Percentiles rank a stretch among this genome's conserved stretches.
Evolutionary conservation across 805 yeast genomes (phyloP).

Genomic region (Candida cerambycidarum): DNA sequence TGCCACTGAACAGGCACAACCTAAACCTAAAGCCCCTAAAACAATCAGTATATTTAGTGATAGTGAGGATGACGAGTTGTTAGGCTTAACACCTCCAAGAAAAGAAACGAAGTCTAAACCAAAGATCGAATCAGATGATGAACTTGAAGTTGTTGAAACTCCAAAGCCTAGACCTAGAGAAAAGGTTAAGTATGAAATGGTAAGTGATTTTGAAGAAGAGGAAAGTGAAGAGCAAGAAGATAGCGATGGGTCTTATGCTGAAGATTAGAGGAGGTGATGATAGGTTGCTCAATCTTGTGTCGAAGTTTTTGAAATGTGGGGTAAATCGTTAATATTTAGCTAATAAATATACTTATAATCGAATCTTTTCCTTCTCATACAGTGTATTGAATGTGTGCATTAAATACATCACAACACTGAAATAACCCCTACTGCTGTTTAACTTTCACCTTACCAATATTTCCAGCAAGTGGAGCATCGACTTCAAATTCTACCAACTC

Average conservation of each 20-base stretch:
- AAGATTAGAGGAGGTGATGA: no score
- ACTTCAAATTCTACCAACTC: no score
- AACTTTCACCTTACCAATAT: no score
- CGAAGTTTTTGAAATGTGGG: not conserved
- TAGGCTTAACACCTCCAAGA: conserved; percentile 14
- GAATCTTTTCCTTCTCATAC: no score
- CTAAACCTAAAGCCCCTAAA: no score
- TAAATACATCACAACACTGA: no score
- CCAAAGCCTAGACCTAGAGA: not conserved
- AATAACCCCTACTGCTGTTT: no score
- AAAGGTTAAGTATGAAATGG: not conserved
- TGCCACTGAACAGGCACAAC: conserved; percentile 7
- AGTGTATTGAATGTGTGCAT: no score
- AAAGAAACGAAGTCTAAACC: conserved; percentile 6
- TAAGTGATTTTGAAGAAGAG: conserved; percentile 16
- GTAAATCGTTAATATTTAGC: not conserved
- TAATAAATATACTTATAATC: not conserved
- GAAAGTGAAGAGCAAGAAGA: conserved; percentile 14
- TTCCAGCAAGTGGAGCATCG: no score
- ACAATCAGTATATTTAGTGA: conserved; percentile 27
- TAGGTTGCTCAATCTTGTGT: no score
- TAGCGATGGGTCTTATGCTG: conserved; percentile 17
- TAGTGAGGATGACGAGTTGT: conserved; percentile 36
- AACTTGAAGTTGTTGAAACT: conserved; percentile 9
- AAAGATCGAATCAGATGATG: conserved; percentile 16